phyloP scores from a whole-genome alignment of 2,329 filamentous ascomycete species.

The Pyrenophora tritici-repentis region DNA sequence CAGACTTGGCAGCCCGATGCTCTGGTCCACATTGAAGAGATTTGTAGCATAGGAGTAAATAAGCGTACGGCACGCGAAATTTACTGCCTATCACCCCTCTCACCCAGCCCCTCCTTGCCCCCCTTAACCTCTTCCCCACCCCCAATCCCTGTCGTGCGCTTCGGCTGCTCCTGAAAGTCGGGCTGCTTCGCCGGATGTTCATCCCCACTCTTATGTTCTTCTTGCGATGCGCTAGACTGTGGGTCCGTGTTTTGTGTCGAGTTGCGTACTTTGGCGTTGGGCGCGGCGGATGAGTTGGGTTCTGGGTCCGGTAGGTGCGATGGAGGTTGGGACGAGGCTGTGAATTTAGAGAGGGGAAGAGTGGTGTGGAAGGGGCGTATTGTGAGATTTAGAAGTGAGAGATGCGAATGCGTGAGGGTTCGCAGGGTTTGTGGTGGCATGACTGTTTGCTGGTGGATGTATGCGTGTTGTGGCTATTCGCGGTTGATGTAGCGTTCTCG shows the following conservation, averaged over 20 bases:
- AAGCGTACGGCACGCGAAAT: too few relatives aligned
- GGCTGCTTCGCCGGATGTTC: slow-evolving; percentile 49
- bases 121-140: slow-evolving; percentile 35
- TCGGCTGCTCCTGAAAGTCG: slow-evolving; percentile 40
- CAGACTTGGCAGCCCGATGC: too few relatives aligned
- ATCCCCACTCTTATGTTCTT: slow-evolving; percentile 35
- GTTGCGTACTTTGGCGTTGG: slow-evolving; percentile 27
- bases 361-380: slow-evolving; percentile 8
- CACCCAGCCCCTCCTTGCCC: slow-evolving; percentile 38
- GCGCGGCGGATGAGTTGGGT: slow-evolving; percentile 27
- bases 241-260: slow-evolving; percentile 34
- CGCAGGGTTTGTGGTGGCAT: too few relatives aligned
- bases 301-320: slow-evolving; percentile 27
- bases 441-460: too few relatives aligned
- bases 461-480: too few relatives aligned
- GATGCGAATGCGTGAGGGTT: too few relatives aligned
- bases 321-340: slow-evolving; percentile 22
- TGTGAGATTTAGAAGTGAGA: too few relatives aligned
- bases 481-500: too few relatives aligned
- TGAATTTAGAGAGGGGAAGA: slow-evolving; percentile 16
- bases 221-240: slow-evolving; percentile 39
- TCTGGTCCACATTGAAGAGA: too few relatives aligned
- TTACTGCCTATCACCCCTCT: slow-evolving; percentile 11
- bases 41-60: too few relatives aligned
- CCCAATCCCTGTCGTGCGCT: slow-evolving; percentile 42